Evolutionary conservation across 2,329 filamentous ascomycete species (phyloP).

Genomic region (Elsinoe perseae): DNA sequence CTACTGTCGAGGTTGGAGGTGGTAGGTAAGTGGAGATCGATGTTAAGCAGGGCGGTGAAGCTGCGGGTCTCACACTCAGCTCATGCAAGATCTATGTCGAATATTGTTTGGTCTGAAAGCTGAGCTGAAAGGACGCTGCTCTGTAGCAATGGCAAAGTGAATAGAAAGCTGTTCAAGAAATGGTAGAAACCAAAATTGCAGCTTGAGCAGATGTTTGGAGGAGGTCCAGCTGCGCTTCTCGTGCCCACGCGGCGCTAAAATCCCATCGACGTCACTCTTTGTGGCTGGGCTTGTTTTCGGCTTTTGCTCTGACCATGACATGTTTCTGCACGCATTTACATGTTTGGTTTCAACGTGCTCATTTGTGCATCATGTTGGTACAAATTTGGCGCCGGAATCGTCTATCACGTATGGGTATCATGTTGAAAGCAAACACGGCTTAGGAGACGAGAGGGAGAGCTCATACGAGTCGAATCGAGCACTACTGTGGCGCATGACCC

Average conservation of each 20-base stretch:
- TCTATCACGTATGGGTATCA: too few relatives aligned
- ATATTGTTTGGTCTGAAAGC: background rate
- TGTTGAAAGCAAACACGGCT: too few relatives aligned
- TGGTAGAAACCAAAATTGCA: background rate
- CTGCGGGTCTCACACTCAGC: background rate
- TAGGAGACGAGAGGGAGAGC: too few relatives aligned
- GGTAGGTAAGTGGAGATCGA: background rate
- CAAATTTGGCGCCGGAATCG: too few relatives aligned
- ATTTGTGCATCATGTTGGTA: background rate
- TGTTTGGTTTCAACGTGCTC: background rate
- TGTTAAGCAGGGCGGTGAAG: background rate
- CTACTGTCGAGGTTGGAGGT: background rate
- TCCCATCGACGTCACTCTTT: constrained; percentile 6
- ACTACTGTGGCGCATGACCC: background rate
- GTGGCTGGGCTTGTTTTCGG: constrained; percentile 1
- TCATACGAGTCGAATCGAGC: too few relatives aligned
- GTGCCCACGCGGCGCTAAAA: constrained; percentile 2
- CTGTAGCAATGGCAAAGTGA: background rate
- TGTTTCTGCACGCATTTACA: background rate
- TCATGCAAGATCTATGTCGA: background rate
- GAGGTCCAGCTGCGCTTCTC: background rate
- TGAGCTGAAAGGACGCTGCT: background rate
- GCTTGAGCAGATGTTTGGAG: background rate
- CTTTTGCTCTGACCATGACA: background rate
- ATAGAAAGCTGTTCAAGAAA: background rate